Evolutionary conservation across 768 basidiomycete species (phyloP).

Genomic region (Chlorophyllum brunneum): DNA sequence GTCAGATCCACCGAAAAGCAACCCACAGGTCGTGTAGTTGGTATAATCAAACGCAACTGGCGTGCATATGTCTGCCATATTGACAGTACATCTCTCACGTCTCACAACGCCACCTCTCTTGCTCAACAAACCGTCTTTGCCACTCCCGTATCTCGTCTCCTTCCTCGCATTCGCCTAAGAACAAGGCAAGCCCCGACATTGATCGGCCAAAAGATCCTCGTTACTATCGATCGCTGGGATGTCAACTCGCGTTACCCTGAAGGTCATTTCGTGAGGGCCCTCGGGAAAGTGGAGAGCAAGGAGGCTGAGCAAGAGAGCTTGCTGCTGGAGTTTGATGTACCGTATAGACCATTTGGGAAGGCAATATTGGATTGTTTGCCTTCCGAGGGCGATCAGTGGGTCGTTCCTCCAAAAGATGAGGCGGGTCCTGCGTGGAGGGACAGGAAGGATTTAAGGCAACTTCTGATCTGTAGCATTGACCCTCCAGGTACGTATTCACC

Average conservation of each 20-base stretch:
- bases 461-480: constrained; percentile 95
- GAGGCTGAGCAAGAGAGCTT: constrained; percentile 95
- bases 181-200: constrained; percentile 92
- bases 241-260: constrained; percentile 87
- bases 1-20: constrained; percentile 55
- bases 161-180: constrained; percentile 91
- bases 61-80: constrained; percentile 96
- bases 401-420: constrained; percentile 74
- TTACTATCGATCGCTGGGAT: constrained; percentile 93
- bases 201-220: constrained; percentile 91
- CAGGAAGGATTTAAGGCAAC: constrained; percentile 79
- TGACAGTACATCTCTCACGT: constrained; percentile 83
- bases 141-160: constrained; percentile 83
- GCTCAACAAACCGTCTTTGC: constrained; percentile 92
- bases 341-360: constrained; percentile 94
- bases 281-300: constrained; percentile 90
- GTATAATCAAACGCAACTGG: constrained; percentile 95
- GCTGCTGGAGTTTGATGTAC: constrained; percentile 91
- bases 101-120: constrained; percentile 71
- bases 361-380: constrained; percentile 92
- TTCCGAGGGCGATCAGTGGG: constrained; percentile 85
- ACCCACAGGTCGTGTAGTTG: constrained; percentile 90
- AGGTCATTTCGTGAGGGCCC: constrained; percentile 91
- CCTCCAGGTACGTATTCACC: constrained; percentile 63
- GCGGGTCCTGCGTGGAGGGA: constrained; percentile 60